phyloP scores from a whole-genome alignment of 75 land plant species.

The Pinus tabuliformis region DNA sequence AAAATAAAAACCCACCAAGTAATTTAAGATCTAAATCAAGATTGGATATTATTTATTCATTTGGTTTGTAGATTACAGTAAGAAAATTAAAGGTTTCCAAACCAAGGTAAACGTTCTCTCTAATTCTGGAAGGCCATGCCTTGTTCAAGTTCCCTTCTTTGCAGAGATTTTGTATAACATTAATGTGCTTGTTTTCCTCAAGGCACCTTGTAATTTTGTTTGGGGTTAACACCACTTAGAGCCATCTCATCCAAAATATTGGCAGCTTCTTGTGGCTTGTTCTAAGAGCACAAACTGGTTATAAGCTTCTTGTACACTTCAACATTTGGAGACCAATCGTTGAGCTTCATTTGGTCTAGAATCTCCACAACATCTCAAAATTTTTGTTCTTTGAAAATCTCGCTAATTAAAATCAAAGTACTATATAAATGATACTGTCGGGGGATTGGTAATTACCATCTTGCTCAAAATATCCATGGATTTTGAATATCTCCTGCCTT shows the following conservation, averaged over 20 bases:
- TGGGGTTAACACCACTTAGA: constrained; percentile 37
- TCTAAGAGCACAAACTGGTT: constrained; percentile 21
- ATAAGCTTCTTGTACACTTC: constrained; percentile 39
- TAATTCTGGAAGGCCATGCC: constrained; percentile 23
- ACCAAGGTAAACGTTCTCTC: constrained; percentile 22
- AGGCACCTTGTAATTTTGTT: constrained; percentile 37
- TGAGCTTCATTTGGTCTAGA: constrained; percentile 66
- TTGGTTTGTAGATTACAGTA: too few relatives aligned
- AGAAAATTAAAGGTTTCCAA: constrained; percentile 36
- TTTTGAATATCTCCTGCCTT: constrained; percentile 38
- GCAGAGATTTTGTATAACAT: constrained; percentile 42
- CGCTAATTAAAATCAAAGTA: constrained; percentile 47
- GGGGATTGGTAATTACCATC: constrained; percentile 32
- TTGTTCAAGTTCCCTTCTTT: constrained; percentile 10
- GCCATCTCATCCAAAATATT: constrained; percentile 62
- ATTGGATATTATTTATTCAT: too few relatives aligned
- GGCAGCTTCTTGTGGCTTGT: constrained; percentile 39
- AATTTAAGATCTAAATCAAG: too few relatives aligned
- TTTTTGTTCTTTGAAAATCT: constrained; percentile 50
- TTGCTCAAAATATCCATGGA: constrained; percentile 39
- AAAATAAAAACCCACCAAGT: background rate
- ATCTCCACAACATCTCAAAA: constrained; percentile 52
- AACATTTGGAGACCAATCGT: constrained; percentile 62
- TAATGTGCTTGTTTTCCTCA: constrained; percentile 40
- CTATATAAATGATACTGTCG: constrained; percentile 46